Base-by-base conservation (phyloP, 2,329 filamentous ascomycete species). In the Moelleriella libera region DNA sequence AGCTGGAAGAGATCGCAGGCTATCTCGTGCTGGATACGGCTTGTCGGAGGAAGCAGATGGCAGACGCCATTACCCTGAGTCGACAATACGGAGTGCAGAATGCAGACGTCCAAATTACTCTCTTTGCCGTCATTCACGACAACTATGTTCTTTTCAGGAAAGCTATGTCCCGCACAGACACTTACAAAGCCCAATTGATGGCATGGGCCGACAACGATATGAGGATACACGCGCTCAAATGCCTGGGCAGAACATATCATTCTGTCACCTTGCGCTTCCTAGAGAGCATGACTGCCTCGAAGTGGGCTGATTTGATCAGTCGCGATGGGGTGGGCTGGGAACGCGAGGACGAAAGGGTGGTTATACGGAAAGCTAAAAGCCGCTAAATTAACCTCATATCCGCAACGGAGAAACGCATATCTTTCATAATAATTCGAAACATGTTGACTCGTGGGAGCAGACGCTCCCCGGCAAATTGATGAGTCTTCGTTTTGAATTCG, bases 1-100 rank as follows among this genome's bases (percentile, higher is more conserved):
- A 95, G 59, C 66, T 88, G 4, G 77, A 82, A 45, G 92, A 97
- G 57, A 83, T 94, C 46, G 78, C 81, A 2, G 77, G 79, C 32
- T 94, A 95, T 58, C 73, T 88, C 30, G 80, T 96, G 45, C 76
- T 98, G 30, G 92, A 98, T 65, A 76, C 88, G 41, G 88, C 88
- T 5, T 97, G 92, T 60, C 81, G 92, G 29, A 80, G 89, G 53
- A 74, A 77, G 10, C 79, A 94, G 53, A 67, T 94, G 30, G 72
- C 76, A 2, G 79, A 83, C 47, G 92, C 90, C 1, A 87, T 83
- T 58, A 70, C 76, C 3, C 67, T 88, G 47, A 76, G 81, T 47
- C 68, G 75, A 46, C 61, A 66, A 29, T 84, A 85, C 62, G 63
- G 63, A 6, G 74, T 88, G 48, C 69, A 69, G 44, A 86, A 88